These are phyloP conservation scores for Pyrenula aspistea DNA, from an alignment of 495 filamentous ascomycete species.

Conservation along the genomic window DNA sequence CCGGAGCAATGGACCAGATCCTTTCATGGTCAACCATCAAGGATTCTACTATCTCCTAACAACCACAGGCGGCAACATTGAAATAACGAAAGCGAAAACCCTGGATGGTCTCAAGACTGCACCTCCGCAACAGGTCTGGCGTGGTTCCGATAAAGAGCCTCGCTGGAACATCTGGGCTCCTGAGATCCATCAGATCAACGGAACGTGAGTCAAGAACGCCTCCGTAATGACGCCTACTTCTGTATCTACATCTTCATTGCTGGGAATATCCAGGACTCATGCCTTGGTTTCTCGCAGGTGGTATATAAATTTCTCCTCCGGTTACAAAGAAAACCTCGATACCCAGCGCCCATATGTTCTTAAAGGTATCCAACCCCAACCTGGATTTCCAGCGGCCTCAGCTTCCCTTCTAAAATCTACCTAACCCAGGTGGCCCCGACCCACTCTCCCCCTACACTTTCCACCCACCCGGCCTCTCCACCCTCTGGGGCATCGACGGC, in stretches of 20 bases:
- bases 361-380: conserved; percentile 12
- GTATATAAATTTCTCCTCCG: too few relatives aligned
- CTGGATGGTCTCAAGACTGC: conserved; percentile 35
- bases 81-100: conserved; percentile 34
- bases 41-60: conserved; percentile 41
- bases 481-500: conserved; percentile 38
- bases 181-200: conserved; percentile 36
- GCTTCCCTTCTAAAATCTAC: conserved; percentile 4
- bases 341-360: conserved; percentile 38
- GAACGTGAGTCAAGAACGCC: too few relatives aligned
- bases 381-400: conserved; percentile 9
- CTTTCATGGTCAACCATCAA: conserved; percentile 31
- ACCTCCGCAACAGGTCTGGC: conserved; percentile 33
- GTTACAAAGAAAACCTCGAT: too few relatives aligned
- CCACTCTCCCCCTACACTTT: conserved; percentile 5
- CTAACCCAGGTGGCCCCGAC: conserved; percentile 5
- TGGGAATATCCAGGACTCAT: too few relatives aligned
- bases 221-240: too few relatives aligned
- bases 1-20: conserved; percentile 25
- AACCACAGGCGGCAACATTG: conserved; percentile 35
- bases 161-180: conserved; percentile 46
- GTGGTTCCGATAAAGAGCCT: conserved; percentile 19
- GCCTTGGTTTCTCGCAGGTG: too few relatives aligned
- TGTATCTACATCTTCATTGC: too few relatives aligned
- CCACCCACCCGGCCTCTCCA: conserved; percentile 21